Percentiles rank a stretch among this genome's conserved stretches.
Evolutionary conservation across 116 monocot species (phyloP).

Genomic region (Iris pallida): DNA sequence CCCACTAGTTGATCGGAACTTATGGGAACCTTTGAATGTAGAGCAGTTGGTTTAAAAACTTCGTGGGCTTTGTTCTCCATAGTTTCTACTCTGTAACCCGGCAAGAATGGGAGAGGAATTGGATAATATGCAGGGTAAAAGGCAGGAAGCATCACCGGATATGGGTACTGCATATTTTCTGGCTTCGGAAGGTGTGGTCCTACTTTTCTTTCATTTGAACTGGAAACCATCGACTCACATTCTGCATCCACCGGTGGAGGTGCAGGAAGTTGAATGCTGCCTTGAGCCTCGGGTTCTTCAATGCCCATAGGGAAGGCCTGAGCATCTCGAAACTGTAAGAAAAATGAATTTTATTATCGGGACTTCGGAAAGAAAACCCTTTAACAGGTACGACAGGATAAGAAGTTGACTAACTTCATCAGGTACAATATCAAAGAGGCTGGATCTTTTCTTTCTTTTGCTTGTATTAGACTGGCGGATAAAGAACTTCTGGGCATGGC

Average conservation of each 20-base stretch:
- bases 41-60: constrained; percentile 45
- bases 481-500: constrained; percentile 90
- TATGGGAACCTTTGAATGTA: constrained; percentile 39
- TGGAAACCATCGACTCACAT: constrained; percentile 40
- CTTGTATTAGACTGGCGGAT: constrained; percentile 63
- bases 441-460: constrained; percentile 66
- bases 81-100: constrained; percentile 10
- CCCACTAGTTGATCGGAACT: constrained; percentile 41
- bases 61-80: constrained; percentile 20
- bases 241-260: constrained; percentile 20
- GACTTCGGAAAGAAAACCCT: not conserved
- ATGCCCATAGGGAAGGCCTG: constrained; percentile 13
- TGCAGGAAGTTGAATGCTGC: constrained; percentile 5
- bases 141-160: constrained; percentile 32
- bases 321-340: constrained; percentile 18
- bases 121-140: constrained; percentile 35
- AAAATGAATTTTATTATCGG: not conserved
- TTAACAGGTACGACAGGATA: not conserved
- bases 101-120: constrained; percentile 27
- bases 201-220: constrained; percentile 17
- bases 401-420: constrained; percentile 42
- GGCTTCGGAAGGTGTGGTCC: constrained; percentile 20
- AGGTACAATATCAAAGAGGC: constrained; percentile 74
- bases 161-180: constrained; percentile 17
- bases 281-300: constrained; percentile 19